These are phyloP conservation scores for Plantago rigida DNA, from an alignment of 305 asterid genomes.

Conservation along the genomic window DNA sequence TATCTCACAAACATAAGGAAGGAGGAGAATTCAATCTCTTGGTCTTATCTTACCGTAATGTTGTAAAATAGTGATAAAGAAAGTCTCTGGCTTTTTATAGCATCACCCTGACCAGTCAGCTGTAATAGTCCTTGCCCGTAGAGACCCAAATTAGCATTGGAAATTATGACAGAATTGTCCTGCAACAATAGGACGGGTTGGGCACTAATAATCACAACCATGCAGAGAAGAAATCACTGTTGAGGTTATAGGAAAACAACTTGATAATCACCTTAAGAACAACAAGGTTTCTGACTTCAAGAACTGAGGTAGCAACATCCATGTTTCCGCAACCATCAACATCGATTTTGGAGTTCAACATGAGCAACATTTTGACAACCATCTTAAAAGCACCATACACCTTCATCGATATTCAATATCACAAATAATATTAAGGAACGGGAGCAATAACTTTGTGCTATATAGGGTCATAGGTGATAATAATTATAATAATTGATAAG, in stretches of 20 bases:
- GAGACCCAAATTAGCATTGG: conserved; percentile 80
- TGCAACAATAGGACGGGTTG: conserved; percentile 31
- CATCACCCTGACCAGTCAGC: conserved; percentile 83
- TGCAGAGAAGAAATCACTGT: conserved; percentile 17
- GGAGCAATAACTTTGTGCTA: too few relatives aligned
- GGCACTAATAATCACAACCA: conserved; percentile 17
- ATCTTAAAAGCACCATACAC: conserved; percentile 92
- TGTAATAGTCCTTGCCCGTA: conserved; percentile 82
- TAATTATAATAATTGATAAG: too few relatives aligned
- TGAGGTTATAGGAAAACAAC: conserved; percentile 16
- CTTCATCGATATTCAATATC: conserved; percentile 33
- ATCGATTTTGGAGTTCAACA: conserved; percentile 79
- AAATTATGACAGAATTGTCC: conserved; percentile 79
- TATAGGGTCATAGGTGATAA: too few relatives aligned
- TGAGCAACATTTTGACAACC: conserved; percentile 86
- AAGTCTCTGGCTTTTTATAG: conserved; percentile 84
- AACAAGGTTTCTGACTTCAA: conserved; percentile 92
- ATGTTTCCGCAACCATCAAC: conserved; percentile 80
- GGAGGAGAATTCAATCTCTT: conserved; percentile 16
- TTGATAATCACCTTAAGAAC: conserved; percentile 67
- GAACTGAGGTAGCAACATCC: conserved; percentile 69
- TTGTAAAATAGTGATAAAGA: conserved; percentile 82
- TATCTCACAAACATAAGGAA: conserved; percentile 17
- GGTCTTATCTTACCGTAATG: conserved; percentile 60
- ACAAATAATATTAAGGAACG: neutral